Evolutionary conservation across 108 stramenopile species (phyloP), one percentile per base, ranked within the genome.

Genomic region (Asterionellopsis glacialis): DNA sequence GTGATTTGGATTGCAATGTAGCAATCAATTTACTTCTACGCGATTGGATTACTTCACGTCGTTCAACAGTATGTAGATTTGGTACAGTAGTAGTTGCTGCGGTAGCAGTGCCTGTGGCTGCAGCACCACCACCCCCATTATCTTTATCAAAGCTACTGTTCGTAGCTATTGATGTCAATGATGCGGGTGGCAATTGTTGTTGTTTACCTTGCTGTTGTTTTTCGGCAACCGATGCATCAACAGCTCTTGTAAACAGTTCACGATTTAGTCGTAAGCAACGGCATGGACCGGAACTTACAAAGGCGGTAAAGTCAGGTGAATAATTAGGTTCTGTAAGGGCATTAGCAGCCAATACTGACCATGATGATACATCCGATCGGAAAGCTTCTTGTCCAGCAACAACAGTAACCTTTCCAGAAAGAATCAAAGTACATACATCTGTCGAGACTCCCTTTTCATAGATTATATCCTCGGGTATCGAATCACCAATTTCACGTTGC

Each of bases 321-420:
- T 81, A 95, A 0, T 49, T 28, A 12, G 78, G 55, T 50, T 79
- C 61, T 21, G 72, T 64, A 24, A 95, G 71, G n/a, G 90, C 85
- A 18, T 63, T 57, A n/a, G 74, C 63, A 1, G 81, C 93, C 23
- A 96, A 68, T 54, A 96, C 78, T 13, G 86, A 77, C 95, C 95
- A 96, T 3, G 90, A 80, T 13, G 90, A 85, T 24, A 88, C 74
- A 44, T 93, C 90, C 9, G 90, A 77, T 7, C 83, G 77, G 56
- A 96, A 96, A 27, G 79, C 81, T 57, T 96, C 93, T 21, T 76
- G 61, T 27, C 95, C 95, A 23, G 89, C 86, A 45, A 96, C 45
- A 21, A 96, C 79, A 11, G 82, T 79, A 41, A 93, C 73, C 54
- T 87, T 96, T 14, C 95, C 95, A 49, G 76, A 71, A 12, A 96